Evolutionary conservation across 306 rosid genomes (phyloP).

Genomic region (Elaeagnus macrophylla): DNA sequence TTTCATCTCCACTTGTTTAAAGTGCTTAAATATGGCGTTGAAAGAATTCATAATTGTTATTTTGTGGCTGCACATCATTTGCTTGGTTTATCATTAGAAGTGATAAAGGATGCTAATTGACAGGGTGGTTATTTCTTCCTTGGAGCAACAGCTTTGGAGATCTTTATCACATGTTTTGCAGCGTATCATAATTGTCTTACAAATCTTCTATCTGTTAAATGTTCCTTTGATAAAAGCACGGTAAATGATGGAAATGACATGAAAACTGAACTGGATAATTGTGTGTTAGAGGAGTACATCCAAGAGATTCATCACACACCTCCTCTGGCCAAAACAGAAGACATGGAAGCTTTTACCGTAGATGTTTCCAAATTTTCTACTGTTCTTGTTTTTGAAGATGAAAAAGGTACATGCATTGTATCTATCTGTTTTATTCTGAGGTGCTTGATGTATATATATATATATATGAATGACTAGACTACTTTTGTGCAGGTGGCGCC

Average conservation of each 20-base stretch:
- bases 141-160: constrained; percentile 52
- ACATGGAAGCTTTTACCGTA: constrained; percentile 36
- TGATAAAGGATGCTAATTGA: constrained; percentile 29
- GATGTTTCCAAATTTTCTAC: constrained; percentile 43
- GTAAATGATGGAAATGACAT: constrained; percentile 25
- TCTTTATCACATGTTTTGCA: constrained; percentile 33
- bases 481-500: constrained; percentile 46
- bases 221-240: constrained; percentile 20
- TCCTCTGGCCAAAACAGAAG: constrained; percentile 33
- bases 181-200: constrained; percentile 35
- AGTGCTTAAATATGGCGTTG: constrained; percentile 1
- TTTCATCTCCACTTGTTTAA: background rate
- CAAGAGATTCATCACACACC: constrained; percentile 29
- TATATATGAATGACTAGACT: constrained; percentile 17
- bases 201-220: constrained; percentile 35
- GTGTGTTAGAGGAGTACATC: constrained; percentile 21
- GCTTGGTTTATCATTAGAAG: constrained; percentile 11
- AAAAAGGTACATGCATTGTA: constrained; percentile 41
- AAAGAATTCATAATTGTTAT: constrained; percentile 8
- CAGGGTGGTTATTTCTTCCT: constrained; percentile 80
- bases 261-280: constrained; percentile 20
- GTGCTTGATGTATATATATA: constrained; percentile 1
- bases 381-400: constrained; percentile 52
- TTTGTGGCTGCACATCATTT: constrained; percentile 12
- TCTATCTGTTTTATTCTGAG: constrained; percentile 3